Evolutionary conservation across 2,329 filamentous ascomycete genomes (phyloP).

Genomic region (Fusarium falciforme): DNA sequence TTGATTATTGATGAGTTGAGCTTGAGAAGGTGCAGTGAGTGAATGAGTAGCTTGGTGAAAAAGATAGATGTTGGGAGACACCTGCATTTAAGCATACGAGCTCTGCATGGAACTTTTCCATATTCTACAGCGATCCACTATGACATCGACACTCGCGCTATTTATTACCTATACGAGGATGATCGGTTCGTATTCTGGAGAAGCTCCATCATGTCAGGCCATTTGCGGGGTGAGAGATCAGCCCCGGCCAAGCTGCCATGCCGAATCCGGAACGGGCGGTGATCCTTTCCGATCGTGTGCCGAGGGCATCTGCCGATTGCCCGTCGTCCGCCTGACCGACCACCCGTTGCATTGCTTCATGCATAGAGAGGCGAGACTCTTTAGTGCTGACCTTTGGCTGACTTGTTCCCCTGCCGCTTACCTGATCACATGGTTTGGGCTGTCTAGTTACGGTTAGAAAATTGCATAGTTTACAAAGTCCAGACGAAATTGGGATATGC

Average conservation of each 20-base stretch:
- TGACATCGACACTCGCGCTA: conserved; percentile 12
- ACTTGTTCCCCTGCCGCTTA: not conserved
- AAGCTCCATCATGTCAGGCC: conserved; percentile 1
- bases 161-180: conserved; percentile 13
- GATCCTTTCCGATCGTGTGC: not conserved
- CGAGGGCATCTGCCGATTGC: not conserved
- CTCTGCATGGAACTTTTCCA: not conserved
- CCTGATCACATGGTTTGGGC: not conserved
- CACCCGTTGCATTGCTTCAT: not conserved
- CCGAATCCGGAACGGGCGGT: not conserved
- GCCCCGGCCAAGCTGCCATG: not conserved
- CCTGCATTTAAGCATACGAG: conserved; percentile 12
- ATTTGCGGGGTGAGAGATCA: conserved; percentile 1
- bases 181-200: conserved; percentile 7
- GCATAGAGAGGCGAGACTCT: not conserved
- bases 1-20: not conserved
- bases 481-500: not conserved
- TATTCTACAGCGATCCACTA: not conserved
- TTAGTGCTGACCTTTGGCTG: not conserved
- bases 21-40: not conserved
- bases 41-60: not conserved
- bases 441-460: not conserved
- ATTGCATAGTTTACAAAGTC: not conserved
- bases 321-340: not conserved
- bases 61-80: not conserved